Percentiles rank a stretch among this genome's conserved stretches.
These are phyloP conservation scores for Furcasterigmium furcatum DNA, from an alignment of 2,329 filamentous ascomycete species.

Conservation along the genomic window DNA sequence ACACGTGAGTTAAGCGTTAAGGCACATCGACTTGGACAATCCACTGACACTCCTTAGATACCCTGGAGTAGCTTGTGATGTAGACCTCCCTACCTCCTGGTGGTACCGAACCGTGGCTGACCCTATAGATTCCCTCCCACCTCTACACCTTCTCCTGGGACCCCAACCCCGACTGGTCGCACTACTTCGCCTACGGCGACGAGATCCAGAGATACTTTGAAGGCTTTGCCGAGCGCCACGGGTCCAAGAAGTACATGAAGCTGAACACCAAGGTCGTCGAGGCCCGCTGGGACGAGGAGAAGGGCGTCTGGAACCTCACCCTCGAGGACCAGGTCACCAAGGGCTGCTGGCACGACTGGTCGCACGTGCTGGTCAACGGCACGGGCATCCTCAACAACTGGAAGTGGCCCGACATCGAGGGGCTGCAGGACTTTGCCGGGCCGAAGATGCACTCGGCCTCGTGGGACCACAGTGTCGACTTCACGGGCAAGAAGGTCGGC, in stretches of 20 bases:
- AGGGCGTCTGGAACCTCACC: constrained; percentile 29
- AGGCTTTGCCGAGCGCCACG: constrained; percentile 22
- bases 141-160: constrained; percentile 18
- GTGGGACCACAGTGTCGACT: constrained; percentile 45
- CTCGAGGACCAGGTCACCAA: constrained; percentile 19
- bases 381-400: constrained; percentile 48
- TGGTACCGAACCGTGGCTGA: background rate
- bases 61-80: constrained; percentile 14
- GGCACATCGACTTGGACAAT: background rate
- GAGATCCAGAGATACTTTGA: constrained; percentile 28
- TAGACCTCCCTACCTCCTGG: constrained; percentile 2
- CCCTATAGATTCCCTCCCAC: constrained; percentile 7
- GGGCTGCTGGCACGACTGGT: constrained; percentile 28
- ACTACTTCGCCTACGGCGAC: constrained; percentile 19
- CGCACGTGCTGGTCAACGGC: constrained; percentile 44
- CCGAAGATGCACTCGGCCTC: constrained; percentile 49
- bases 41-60: constrained; percentile 1
- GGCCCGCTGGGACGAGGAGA: constrained; percentile 38
- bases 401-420: constrained; percentile 48
- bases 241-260: constrained; percentile 36
- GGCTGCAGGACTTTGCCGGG: constrained; percentile 46
- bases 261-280: constrained; percentile 38
- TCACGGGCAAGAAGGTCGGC: constrained; percentile 39
- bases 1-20: constrained; percentile 12
- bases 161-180: constrained; percentile 23